Conservation (phyloP, 805 yeast species). For the Wickerhamiella cacticola region DNA sequence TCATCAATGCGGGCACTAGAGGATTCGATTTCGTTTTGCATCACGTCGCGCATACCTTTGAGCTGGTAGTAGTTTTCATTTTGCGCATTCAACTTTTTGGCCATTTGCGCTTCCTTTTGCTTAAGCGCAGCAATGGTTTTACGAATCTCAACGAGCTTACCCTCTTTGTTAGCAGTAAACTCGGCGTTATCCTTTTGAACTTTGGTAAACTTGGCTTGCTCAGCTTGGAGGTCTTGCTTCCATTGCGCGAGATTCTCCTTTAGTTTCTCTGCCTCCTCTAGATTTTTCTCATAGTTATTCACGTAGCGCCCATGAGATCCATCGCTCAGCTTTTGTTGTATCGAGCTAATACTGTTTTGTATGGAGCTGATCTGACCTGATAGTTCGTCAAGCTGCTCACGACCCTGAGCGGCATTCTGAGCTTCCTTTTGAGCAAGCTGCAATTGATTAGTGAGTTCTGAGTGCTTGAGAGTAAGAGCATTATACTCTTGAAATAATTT, state of each 20-base stretch:
- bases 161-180: slow-evolving; percentile 65
- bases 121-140: slow-evolving; percentile 27
- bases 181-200: slow-evolving; percentile 73
- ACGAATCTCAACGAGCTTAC: slow-evolving; percentile 50
- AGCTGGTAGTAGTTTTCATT: slow-evolving; percentile 8
- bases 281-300: not conserved
- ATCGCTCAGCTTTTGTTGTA: not conserved
- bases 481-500: slow-evolving; percentile 3
- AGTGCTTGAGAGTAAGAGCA: slow-evolving; percentile 27
- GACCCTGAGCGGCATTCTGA: not conserved
- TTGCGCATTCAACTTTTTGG: slow-evolving; percentile 6
- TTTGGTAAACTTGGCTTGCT: slow-evolving; percentile 35
- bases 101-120: slow-evolving; percentile 6
- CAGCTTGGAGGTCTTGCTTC: slow-evolving; percentile 14
- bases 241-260: not conserved
- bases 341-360: not conserved
- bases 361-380: not conserved
- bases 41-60: not conserved
- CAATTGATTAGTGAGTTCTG: not conserved
- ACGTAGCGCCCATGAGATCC: slow-evolving; percentile 7
- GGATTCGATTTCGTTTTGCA: slow-evolving; percentile 9
- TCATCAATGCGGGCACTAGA: slow-evolving; percentile 11
- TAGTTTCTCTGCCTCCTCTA: slow-evolving; percentile 2
- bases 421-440: not conserved
- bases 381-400: not conserved